A percentile compares a stretch with the other conserved stretches of the same genome.
Evolutionary conservation across 495 filamentous ascomycete genomes (phyloP).

Genomic region (Coniosporium apollinis): DNA sequence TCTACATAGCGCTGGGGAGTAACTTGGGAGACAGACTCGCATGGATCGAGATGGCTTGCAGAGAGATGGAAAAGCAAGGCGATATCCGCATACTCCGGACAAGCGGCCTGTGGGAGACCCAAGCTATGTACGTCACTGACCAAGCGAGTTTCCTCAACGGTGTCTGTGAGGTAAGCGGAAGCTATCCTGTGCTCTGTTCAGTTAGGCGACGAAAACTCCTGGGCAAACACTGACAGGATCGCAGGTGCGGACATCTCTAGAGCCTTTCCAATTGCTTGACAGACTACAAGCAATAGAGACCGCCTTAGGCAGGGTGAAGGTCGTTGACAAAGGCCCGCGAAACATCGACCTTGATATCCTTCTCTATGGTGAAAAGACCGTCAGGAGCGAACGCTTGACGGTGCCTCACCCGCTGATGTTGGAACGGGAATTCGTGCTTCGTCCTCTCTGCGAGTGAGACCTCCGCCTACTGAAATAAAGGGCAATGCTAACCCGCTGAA

Average conservation of each 20-base stretch:
- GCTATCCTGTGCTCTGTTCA: neutral
- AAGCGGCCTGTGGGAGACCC: conserved; percentile 83
- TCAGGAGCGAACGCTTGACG: conserved; percentile 53
- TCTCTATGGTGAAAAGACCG: conserved; percentile 54
- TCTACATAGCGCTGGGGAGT: conserved; percentile 80
- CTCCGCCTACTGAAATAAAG: neutral
- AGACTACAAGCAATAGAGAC: conserved; percentile 71
- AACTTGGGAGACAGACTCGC: conserved; percentile 77
- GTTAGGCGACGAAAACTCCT: neutral
- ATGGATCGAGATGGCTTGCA: conserved; percentile 69
- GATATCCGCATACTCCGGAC: conserved; percentile 62
- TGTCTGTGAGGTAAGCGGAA: conserved; percentile 62
- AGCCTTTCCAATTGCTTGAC: conserved; percentile 59
- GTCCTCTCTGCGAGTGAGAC: conserved; percentile 69
- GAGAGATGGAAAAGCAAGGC: conserved; percentile 44
- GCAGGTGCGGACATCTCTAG: conserved; percentile 66
- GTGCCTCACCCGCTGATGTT: conserved; percentile 76
- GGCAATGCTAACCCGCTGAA: conserved; percentile 2
- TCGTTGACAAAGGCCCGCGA: conserved; percentile 83
- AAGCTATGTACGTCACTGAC: conserved; percentile 88
- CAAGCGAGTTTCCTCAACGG: conserved; percentile 85
- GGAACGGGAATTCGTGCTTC: conserved; percentile 86
- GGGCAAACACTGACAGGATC: conserved; percentile 1
- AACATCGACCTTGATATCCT: conserved; percentile 92
- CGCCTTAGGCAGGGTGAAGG: conserved; percentile 56